Evolutionary conservation across 257 asterid genomes (phyloP).

Genomic region (Perilla frutescens): DNA sequence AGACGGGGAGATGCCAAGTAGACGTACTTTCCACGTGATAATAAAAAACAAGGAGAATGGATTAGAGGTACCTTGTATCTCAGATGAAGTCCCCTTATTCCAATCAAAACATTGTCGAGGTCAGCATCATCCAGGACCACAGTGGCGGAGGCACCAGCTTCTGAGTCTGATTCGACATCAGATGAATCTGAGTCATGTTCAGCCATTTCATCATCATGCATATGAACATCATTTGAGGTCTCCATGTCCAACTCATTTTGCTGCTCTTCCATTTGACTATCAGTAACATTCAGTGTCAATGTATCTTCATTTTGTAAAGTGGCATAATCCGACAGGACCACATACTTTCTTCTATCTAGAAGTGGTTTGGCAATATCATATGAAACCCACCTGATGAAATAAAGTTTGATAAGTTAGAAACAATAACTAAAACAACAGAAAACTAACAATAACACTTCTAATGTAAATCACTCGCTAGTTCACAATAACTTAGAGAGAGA

Average conservation of each 20-base stretch:
- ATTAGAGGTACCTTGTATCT: constrained; percentile 63
- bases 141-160: constrained; percentile 42
- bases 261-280: constrained; percentile 53
- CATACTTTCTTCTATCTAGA: constrained; percentile 73
- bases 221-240: constrained; percentile 50
- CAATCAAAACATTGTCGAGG: constrained; percentile 64
- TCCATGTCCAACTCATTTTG: constrained; percentile 51
- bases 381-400: constrained; percentile 76
- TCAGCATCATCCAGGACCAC: constrained; percentile 53
- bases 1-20: not conserved
- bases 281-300: constrained; percentile 40
- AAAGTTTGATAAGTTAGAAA: constrained; percentile 25
- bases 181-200: constrained; percentile 70
- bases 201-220: constrained; percentile 64
- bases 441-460: not conserved
- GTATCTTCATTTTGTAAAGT: constrained; percentile 51
- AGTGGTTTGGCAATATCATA: constrained; percentile 74
- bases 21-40: constrained; percentile 1
- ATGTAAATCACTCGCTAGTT: not conserved
- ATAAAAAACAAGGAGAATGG: not conserved
- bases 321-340: constrained; percentile 69
- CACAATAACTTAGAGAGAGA: not conserved
- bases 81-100: constrained; percentile 60
- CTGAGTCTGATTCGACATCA: constrained; percentile 62
- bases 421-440: constrained; percentile 10